Evolutionary conservation across 306 rosid species (phyloP).

Genomic region (Glycyrrhiza uralensis): DNA sequence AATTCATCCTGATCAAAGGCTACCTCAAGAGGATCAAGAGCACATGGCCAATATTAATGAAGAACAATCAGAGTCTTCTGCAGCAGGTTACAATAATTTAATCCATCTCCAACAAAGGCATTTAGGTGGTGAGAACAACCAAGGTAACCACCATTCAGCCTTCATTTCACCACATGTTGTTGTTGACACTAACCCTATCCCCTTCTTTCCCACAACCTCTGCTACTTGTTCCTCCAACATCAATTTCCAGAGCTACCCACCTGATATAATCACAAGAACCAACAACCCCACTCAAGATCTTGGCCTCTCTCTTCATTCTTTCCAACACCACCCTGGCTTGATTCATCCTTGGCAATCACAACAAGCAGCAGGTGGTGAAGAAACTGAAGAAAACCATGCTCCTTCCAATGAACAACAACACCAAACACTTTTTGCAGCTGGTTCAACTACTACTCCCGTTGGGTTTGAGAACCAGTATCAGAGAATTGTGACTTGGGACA

Average conservation of each 20-base stretch:
- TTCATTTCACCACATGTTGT: slow-evolving; percentile 35
- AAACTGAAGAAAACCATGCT: slow-evolving; percentile 13
- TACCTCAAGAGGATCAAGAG: slow-evolving; percentile 12
- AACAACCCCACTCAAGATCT: slow-evolving; percentile 49
- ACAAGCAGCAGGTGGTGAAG: not conserved
- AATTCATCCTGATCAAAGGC: slow-evolving; percentile 28
- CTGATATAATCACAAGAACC: slow-evolving; percentile 33
- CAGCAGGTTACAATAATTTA: slow-evolving; percentile 38
- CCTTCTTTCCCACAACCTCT: slow-evolving; percentile 56
- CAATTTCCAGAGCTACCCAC: slow-evolving; percentile 52
- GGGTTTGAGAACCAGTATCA: slow-evolving; percentile 49
- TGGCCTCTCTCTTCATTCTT: slow-evolving; percentile 70
- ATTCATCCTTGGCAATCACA: slow-evolving; percentile 40
- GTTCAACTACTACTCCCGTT: slow-evolving; percentile 23
- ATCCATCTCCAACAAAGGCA: slow-evolving; percentile 45
- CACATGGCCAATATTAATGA: not conserved
- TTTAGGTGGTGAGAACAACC: slow-evolving; percentile 19
- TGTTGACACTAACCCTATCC: slow-evolving; percentile 33
- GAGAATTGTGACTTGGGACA: slow-evolving; percentile 49
- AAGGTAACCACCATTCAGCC: slow-evolving; percentile 15
- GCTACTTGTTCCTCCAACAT: slow-evolving; percentile 42
- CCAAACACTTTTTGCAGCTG: slow-evolving; percentile 35
- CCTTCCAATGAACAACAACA: slow-evolving; percentile 27
- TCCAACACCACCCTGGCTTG: slow-evolving; percentile 43
- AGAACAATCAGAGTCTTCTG: slow-evolving; percentile 40